phyloP scores from a whole-genome alignment of 2,329 filamentous ascomycete species.

The Cyphellophora europaea region DNA sequence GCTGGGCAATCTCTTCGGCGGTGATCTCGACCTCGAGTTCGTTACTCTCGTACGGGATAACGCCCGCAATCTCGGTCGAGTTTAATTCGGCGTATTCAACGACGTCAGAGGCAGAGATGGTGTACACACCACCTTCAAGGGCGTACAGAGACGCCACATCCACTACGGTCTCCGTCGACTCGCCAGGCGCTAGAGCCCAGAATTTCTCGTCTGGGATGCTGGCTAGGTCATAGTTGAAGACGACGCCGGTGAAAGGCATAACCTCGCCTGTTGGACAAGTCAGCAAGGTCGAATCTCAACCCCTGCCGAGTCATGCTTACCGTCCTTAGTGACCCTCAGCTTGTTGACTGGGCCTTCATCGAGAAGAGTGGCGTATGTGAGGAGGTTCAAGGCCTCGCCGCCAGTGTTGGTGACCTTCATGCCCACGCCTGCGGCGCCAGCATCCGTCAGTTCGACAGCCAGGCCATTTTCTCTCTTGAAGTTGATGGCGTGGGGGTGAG shows the following conservation, averaged over 20 bases:
- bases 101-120: constrained; percentile 46
- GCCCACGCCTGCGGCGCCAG: constrained; percentile 25
- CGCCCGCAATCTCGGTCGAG: constrained; percentile 45
- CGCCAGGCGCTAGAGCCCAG: constrained; percentile 23
- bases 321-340: constrained; percentile 24
- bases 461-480: constrained; percentile 16
- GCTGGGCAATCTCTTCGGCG: neutral
- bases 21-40: constrained; percentile 36
- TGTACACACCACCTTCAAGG: constrained; percentile 43
- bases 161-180: constrained; percentile 23
- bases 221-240: constrained; percentile 73
- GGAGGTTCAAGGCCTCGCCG: constrained; percentile 23
- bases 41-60: constrained; percentile 51
- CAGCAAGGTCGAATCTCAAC: no score
- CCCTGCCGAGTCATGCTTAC: no score
- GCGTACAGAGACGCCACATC: constrained; percentile 30
- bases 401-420: constrained; percentile 27
- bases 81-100: constrained; percentile 46
- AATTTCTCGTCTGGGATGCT: constrained; percentile 22
- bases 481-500: neutral
- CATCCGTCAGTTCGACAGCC: constrained; percentile 24
- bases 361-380: constrained; percentile 24
- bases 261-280: constrained; percentile 39
- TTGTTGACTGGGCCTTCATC: constrained; percentile 27
- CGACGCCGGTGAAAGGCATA: constrained; percentile 63